These are phyloP conservation scores for Daucus carota DNA, from an alignment of 129 eudicot genomes.

Conservation along the genomic window DH1_v3.0 NC_030387.2:34605001-34605500, in stretches of 20 bases:
- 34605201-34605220: slow-evolving; percentile 58
- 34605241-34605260: slow-evolving; percentile 76
- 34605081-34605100: slow-evolving; percentile 66
- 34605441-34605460: not conserved
- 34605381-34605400: slow-evolving; percentile 80
- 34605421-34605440: slow-evolving; percentile 42
- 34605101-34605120: slow-evolving; percentile 65
- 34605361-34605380: slow-evolving; percentile 59
- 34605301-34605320: slow-evolving; percentile 58
- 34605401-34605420: slow-evolving; percentile 53
- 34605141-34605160: slow-evolving; percentile 76
- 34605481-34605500: not conserved
- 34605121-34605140: slow-evolving; percentile 57
- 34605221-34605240: slow-evolving; percentile 69
- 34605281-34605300: slow-evolving; percentile 58
- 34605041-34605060: slow-evolving; percentile 66
- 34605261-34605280: slow-evolving; percentile 76
- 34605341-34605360: slow-evolving; percentile 70
- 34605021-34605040: slow-evolving; percentile 85
- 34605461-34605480: not conserved
- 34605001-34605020: slow-evolving; percentile 66
- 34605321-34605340: slow-evolving; percentile 64
- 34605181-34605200: slow-evolving; percentile 65
- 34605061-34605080: slow-evolving; percentile 62
- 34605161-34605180: slow-evolving; percentile 66